Base-by-base conservation (phyloP, 2,329 filamentous ascomycete species). In the Epichloe hybrida region DNA sequence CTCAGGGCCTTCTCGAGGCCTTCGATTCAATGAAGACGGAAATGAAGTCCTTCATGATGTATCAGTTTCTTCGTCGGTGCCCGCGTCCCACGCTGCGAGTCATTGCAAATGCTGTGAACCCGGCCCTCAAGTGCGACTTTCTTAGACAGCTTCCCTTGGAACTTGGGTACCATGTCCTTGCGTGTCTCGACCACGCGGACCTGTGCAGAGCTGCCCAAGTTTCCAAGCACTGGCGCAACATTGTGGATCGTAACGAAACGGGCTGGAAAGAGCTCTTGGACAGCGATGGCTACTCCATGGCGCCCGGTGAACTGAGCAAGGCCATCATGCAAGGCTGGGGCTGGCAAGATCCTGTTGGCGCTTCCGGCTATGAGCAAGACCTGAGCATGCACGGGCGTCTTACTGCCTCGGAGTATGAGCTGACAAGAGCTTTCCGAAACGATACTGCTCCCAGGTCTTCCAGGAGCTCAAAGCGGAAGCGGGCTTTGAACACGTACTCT, bases 41-140 rank as follows among this genome's bases (percentile, higher is more conserved):
- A 60, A 82, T 98, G 78, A 93, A 98, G 69, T 86, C 86, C 0
- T 95, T 95, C 63, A 84, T 98, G 69, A 95, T 98, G 82, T 97
- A 94, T 64, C 91, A 98, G 63, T 81, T 98, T 50, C 76, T 98
- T 27, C 84, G 88, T 51, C 79, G 93, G 45, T 97, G 90, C 62
- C 81, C 88, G 5, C 86, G 94, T 57, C 84, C 88, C 41, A 95
- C 90, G 0, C 74, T 98, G 5, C 88, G 93, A 61, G 83, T 95
- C 50, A 84, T 98, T 50, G 89, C 91, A 37, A 83, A 89, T 57
- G 83, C 89, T 13, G 90, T 98, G 56, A 96, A 95, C 61, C 93
- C 93, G 7, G 88, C 91, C 0, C 69, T 98, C 51, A 96, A 95
- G 66, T 95, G 89, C 62, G 93, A 98, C 64, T 96, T 97, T 55